Evolutionary conservation across 176 grass and related monocot genomes (phyloP).

Genomic region (Poa annua): DNA sequence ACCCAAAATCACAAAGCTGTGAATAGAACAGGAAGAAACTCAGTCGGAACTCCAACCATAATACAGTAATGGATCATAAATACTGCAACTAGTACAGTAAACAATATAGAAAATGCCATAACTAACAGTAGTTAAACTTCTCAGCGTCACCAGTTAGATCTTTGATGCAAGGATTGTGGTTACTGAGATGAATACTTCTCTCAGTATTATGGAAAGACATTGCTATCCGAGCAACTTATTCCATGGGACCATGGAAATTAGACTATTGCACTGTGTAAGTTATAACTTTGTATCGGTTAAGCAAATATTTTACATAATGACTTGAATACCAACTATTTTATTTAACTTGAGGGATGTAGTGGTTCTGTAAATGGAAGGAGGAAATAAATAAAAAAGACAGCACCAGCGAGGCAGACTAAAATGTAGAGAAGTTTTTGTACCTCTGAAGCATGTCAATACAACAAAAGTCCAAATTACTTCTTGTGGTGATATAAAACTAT

Average conservation of each 20-base stretch:
- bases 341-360: not conserved
- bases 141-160: not conserved
- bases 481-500: not conserved
- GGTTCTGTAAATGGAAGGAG: not conserved
- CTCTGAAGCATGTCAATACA: not conserved
- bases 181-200: not conserved
- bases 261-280: slow-evolving; percentile 14
- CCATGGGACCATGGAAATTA: slow-evolving; percentile 10
- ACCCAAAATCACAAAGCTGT: slow-evolving; percentile 98
- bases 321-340: not conserved
- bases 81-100: slow-evolving; percentile 28
- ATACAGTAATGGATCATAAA: slow-evolving; percentile 30
- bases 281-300: not conserved
- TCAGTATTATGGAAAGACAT: slow-evolving; percentile 3
- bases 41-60: slow-evolving; percentile 24
- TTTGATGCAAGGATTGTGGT: not conserved
- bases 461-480: not conserved
- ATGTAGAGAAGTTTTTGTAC: not conserved
- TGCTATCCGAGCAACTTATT: not conserved
- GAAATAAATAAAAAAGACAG: not conserved
- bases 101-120: slow-evolving; percentile 2
- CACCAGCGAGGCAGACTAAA: not conserved
- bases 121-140: not conserved
- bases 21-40: slow-evolving; percentile 35
- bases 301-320: not conserved